Percentiles rank a stretch among this genome's conserved stretches.
These are phyloP conservation scores for Phytophthora pluvialis DNA, from an alignment of 352 stramenopile genomes.

Conservation along the genomic window DNA sequence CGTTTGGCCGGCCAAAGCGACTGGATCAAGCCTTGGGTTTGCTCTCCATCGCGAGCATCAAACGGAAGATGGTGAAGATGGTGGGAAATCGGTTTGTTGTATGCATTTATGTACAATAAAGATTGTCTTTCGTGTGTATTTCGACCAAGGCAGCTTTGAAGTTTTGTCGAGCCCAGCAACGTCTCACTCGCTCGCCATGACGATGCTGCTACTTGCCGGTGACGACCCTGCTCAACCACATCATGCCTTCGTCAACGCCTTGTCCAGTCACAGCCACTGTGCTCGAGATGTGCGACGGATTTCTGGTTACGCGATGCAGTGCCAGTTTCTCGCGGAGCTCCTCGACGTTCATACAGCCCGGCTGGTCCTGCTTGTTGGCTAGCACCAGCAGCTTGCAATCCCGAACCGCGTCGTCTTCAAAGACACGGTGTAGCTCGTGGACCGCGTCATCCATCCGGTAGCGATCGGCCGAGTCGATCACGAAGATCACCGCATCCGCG, in stretches of 20 bases:
- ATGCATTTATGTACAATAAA: conserved; percentile 31
- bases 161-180: not conserved
- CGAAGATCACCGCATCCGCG: conserved; percentile 83
- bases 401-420: conserved; percentile 47
- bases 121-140: conserved; percentile 17
- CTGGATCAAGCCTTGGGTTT: conserved; percentile 26
- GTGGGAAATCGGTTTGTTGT: conserved; percentile 28
- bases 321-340: conserved; percentile 42
- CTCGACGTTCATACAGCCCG: conserved; percentile 31
- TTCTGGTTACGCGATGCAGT: conserved; percentile 42
- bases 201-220: conserved; percentile 18
- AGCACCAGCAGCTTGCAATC: conserved; percentile 48
- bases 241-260: conserved; percentile 51
- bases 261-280: conserved; percentile 41
- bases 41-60: conserved; percentile 18
- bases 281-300: conserved; percentile 37
- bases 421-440: conserved; percentile 46
- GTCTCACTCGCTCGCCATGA: conserved; percentile 9
- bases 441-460: conserved; percentile 55
- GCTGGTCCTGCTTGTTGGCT: conserved; percentile 56
- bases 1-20: conserved; percentile 5
- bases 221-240: conserved; percentile 49
- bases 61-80: conserved; percentile 36
- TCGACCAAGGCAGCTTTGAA: conserved; percentile 8
- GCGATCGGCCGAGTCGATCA: conserved; percentile 72